These are phyloP conservation scores for Codiaeum variegatum DNA, from an alignment of 441 rosid genomes.

Conservation along the genomic window DNA sequence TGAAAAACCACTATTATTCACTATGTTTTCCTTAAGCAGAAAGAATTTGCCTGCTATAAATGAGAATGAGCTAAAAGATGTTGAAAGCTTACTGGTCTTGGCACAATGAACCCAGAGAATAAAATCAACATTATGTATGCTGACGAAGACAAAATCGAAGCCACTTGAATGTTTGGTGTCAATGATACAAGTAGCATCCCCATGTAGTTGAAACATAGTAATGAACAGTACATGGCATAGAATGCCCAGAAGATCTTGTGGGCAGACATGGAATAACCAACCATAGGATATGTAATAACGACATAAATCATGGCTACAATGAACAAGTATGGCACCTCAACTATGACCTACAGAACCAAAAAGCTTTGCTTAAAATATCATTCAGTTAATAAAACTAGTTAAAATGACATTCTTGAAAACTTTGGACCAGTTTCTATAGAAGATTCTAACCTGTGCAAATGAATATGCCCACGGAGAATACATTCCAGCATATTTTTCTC, in stretches of 20 bases:
- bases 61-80: not conserved
- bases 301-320: conserved; percentile 29
- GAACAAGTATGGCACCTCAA: conserved; percentile 44
- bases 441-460: conserved; percentile 51
- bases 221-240: conserved; percentile 35
- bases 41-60: not conserved
- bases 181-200: conserved; percentile 43
- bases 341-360: conserved; percentile 32
- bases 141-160: conserved; percentile 32
- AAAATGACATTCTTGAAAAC: not conserved
- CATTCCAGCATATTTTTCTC: conserved; percentile 75
- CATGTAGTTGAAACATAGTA: conserved; percentile 37
- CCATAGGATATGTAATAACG: conserved; percentile 40
- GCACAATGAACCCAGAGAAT: conserved; percentile 43
- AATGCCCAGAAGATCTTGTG: conserved; percentile 44
- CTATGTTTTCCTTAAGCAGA: not conserved
- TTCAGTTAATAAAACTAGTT: no score
- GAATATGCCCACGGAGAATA: conserved; percentile 65
- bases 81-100: conserved; percentile 40
- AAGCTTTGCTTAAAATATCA: no score
- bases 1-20: not conserved
- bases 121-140: conserved; percentile 32
- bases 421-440: not conserved
- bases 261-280: conserved; percentile 36
- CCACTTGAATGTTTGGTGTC: conserved; percentile 41